Conservation (phyloP, 1,284 basidiomycete species). For the Hypsizygus ulmarius region DNA sequence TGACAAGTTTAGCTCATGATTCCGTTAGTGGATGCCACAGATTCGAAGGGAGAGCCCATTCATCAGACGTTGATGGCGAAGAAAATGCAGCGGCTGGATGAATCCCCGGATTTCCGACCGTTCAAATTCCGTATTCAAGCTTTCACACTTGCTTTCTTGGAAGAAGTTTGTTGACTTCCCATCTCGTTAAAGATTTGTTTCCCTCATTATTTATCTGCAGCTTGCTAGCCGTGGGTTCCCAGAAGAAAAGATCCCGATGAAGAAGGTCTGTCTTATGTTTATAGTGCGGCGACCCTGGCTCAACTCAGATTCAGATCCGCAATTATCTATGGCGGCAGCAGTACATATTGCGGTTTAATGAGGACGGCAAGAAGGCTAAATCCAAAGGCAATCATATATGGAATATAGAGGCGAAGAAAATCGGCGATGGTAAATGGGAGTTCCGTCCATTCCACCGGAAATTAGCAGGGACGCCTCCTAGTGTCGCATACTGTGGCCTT, state of each 20-base stretch:
- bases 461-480: conserved; percentile 78
- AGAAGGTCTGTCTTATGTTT: conserved; percentile 56
- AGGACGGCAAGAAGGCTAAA: conserved; percentile 99
- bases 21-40: conserved; percentile 81
- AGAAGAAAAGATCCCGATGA: conserved; percentile 86
- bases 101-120: conserved; percentile 94
- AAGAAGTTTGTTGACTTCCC: conserved; percentile 58
- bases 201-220: conserved; percentile 37
- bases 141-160: conserved; percentile 95
- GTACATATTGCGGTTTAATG: conserved; percentile 96
- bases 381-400: conserved; percentile 99
- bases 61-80: conserved; percentile 99
- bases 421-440: conserved; percentile 75
- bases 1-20: conserved; percentile 11
- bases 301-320: conserved; percentile 63
- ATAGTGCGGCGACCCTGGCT: conserved; percentile 5
- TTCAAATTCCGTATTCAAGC: conserved; percentile 99
- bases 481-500: conserved; percentile 81
- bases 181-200: not conserved
- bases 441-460: conserved; percentile 91
- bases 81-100: conserved; percentile 95
- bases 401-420: conserved; percentile 95
- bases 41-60: conserved; percentile 93
- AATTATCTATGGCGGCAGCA: conserved; percentile 95
- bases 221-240: conserved; percentile 76